These are phyloP conservation scores for Flammula alnicola DNA, from an alignment of 1,284 basidiomycete species.

Conservation along the genomic window DNA sequence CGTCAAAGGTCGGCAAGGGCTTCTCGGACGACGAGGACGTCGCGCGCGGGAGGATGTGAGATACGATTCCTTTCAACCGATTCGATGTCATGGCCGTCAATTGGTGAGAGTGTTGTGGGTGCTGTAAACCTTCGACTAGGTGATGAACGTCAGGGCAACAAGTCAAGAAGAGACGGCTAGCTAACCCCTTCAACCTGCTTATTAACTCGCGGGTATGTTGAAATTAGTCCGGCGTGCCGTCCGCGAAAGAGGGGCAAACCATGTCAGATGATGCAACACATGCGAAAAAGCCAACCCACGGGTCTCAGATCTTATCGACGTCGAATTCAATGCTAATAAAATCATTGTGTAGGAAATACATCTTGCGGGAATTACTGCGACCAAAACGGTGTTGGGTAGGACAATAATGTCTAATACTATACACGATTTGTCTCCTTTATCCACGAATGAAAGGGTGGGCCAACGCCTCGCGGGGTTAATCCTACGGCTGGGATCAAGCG, in stretches of 20 bases:
- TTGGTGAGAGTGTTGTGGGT: neutral
- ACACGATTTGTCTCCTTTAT: slow-evolving; percentile 30
- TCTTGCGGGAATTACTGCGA: neutral
- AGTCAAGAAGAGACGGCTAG: too few relatives aligned
- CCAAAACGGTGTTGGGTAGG: neutral
- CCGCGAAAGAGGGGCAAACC: neutral
- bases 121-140: too few relatives aligned
- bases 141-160: too few relatives aligned
- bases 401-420: neutral
- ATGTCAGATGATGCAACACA: slow-evolving; percentile 16
- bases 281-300: slow-evolving; percentile 10
- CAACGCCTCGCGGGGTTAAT: slow-evolving; percentile 90
- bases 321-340: too few relatives aligned
- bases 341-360: slow-evolving; percentile 12
- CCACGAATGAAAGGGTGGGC: slow-evolving; percentile 86
- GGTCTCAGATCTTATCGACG: too few relatives aligned
- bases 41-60: slow-evolving; percentile 25
- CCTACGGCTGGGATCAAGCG: slow-evolving; percentile 87
- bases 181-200: too few relatives aligned
- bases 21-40: too few relatives aligned
- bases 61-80: slow-evolving; percentile 31
- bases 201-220: neutral
- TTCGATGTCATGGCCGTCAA: slow-evolving; percentile 26
- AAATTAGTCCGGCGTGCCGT: slow-evolving; percentile 7
- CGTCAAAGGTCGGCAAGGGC: slow-evolving; percentile 1